phyloP scores from a whole-genome alignment of 2,329 filamentous ascomycete species.

The Alternaria sp. region DNA sequence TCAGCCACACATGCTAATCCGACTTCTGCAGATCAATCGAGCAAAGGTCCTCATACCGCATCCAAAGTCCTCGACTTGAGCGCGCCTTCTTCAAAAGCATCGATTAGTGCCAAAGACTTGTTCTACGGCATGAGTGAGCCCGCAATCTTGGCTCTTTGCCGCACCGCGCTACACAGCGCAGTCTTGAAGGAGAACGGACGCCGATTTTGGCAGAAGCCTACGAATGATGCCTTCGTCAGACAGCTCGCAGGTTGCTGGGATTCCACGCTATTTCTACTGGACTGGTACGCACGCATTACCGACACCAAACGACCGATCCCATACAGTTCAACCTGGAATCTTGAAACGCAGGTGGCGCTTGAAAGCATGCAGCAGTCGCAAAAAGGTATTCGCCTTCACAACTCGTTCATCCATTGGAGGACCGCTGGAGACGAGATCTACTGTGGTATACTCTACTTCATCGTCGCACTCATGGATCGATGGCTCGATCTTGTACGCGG shows the following conservation, averaged over 20 bases:
- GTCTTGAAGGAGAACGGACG: slow-evolving; percentile 54
- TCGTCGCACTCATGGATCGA: slow-evolving; percentile 63
- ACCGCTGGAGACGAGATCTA: slow-evolving; percentile 62
- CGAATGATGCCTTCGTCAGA: slow-evolving; percentile 56
- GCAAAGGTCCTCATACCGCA: slow-evolving; percentile 31
- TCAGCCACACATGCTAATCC: slow-evolving; percentile 1
- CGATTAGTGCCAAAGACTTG: slow-evolving; percentile 41
- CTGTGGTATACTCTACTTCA: slow-evolving; percentile 61
- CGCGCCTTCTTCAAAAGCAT: slow-evolving; percentile 38
- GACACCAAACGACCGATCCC: slow-evolving; percentile 59
- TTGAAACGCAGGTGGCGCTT: slow-evolving; percentile 62
- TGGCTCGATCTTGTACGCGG: slow-evolving; percentile 60
- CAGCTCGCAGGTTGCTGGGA: slow-evolving; percentile 60
- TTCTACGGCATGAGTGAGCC: slow-evolving; percentile 57
- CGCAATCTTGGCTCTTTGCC: slow-evolving; percentile 56
- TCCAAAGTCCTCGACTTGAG: slow-evolving; percentile 34
- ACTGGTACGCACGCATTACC: slow-evolving; percentile 60
- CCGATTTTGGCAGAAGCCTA: slow-evolving; percentile 52
- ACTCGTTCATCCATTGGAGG: slow-evolving; percentile 65
- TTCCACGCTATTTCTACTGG: slow-evolving; percentile 60
- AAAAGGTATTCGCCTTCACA: slow-evolving; percentile 63
- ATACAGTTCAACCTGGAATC: slow-evolving; percentile 64
- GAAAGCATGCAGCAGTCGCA: slow-evolving; percentile 61
- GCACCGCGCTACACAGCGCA: slow-evolving; percentile 55
- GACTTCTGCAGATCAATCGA: slow-evolving; percentile 21